These are phyloP conservation scores for Powellomyces hirtus DNA, from an alignment of 192 early-diverging fungal species.

Conservation along the genomic window DNA sequence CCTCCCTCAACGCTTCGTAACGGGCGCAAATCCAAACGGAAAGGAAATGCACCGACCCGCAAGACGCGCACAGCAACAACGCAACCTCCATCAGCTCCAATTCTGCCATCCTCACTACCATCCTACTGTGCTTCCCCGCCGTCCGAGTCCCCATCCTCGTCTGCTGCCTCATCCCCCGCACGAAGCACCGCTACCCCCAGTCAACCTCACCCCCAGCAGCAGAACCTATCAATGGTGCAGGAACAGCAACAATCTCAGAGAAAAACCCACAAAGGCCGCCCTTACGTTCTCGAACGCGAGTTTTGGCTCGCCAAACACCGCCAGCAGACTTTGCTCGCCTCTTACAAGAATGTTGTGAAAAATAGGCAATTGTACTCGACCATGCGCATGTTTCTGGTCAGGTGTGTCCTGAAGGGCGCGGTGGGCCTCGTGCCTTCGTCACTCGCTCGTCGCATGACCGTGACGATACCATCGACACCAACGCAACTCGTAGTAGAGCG, in stretches of 20 bases:
- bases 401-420: neutral
- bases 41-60: neutral
- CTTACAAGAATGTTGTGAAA: constrained; percentile 19
- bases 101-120: neutral
- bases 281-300: neutral
- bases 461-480: too few species aligned
- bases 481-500: too few species aligned
- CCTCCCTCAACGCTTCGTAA: too few species aligned
- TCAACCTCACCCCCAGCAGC: neutral
- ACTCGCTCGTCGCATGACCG: too few species aligned
- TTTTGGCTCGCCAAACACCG: neutral
- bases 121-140: neutral
- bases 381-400: constrained; percentile 23
- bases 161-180: neutral
- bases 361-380: constrained; percentile 9
- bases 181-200: neutral
- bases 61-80: neutral
- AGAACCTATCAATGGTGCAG: too few species aligned
- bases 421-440: too few species aligned
- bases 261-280: too few species aligned
- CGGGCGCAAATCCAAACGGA: too few species aligned
- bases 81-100: neutral
- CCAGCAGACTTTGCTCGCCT: neutral
- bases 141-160: neutral
- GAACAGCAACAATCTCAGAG: too few species aligned